phyloP scores from a whole-genome alignment of 148 eudicot species.

The Bassia scoparia region DNA sequence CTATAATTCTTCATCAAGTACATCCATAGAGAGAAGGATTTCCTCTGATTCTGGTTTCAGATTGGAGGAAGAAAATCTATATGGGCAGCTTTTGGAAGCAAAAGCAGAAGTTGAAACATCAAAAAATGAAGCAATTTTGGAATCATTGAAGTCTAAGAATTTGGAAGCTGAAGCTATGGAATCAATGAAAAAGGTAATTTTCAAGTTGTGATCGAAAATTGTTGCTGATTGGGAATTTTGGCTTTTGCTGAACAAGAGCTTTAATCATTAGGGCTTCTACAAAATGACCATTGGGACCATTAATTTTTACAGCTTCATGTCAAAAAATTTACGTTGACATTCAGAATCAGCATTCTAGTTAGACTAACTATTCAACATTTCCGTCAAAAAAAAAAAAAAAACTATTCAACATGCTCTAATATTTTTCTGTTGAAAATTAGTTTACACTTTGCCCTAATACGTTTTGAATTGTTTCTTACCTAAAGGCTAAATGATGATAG shows the following conservation, averaged over 20 bases:
- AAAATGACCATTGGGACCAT: not conserved
- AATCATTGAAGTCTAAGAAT: slow-evolving; percentile 44
- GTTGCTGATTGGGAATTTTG: not conserved
- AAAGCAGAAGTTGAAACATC: slow-evolving; percentile 41
- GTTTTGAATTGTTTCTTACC: no score
- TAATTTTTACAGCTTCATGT: not conserved
- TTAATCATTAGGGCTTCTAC: not conserved
- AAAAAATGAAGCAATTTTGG: slow-evolving; percentile 36
- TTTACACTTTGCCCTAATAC: no score
- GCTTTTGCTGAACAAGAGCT: not conserved
- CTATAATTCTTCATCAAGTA: slow-evolving; percentile 28
- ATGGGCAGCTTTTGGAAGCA: slow-evolving; percentile 41
- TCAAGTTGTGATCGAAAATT: not conserved
- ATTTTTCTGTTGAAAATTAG: no score
- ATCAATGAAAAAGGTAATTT: slow-evolving; percentile 44
- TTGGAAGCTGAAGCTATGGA: slow-evolving; percentile 57
- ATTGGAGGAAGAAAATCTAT: slow-evolving; percentile 43
- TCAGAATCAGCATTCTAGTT: not conserved
- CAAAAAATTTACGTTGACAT: not conserved
- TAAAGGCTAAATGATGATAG: no score
- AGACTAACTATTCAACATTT: not conserved
- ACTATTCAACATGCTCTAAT: no score
- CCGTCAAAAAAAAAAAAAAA: not conserved
- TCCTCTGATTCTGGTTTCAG: slow-evolving; percentile 36
- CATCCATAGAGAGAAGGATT: slow-evolving; percentile 30